These are phyloP conservation scores for Naganishia kalamii DNA, from an alignment of 768 basidiomycete genomes.

Conservation along the genomic window DNA sequence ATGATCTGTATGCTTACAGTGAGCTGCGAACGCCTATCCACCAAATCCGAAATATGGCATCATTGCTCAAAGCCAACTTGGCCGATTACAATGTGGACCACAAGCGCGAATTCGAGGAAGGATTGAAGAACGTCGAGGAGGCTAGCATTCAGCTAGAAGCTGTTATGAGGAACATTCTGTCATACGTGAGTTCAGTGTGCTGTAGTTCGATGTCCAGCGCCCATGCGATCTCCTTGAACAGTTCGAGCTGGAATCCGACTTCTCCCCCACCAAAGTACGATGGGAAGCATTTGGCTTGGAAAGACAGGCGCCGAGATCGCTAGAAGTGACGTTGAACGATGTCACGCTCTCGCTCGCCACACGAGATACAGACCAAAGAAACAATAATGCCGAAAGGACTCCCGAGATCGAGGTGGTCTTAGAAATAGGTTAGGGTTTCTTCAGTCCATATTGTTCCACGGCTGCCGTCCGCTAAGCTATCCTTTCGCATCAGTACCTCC, in stretches of 20 bases:
- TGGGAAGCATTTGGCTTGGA: constrained; percentile 14
- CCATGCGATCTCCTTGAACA: no score
- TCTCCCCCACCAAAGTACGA: background rate
- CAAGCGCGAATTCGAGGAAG: constrained; percentile 13
- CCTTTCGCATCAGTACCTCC: constrained; percentile 26
- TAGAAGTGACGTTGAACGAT: constrained; percentile 39
- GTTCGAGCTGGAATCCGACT: constrained; percentile 7
- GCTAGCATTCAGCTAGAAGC: constrained; percentile 38
- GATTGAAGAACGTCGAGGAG: constrained; percentile 41
- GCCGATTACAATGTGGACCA: constrained; percentile 29
- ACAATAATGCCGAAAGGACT: constrained; percentile 26
- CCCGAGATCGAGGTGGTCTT: constrained; percentile 37
- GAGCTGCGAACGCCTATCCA: constrained; percentile 43
- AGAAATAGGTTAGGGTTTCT: constrained; percentile 27
- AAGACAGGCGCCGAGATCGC: constrained; percentile 22
- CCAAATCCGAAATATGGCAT: constrained; percentile 41
- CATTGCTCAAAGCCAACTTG: constrained; percentile 35
- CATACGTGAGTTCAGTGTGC: constrained; percentile 42
- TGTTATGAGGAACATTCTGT: constrained; percentile 44
- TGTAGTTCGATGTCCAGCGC: no score
- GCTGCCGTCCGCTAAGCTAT: background rate
- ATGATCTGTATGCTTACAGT: constrained; percentile 21
- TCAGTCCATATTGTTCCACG: background rate
- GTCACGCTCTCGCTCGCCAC: constrained; percentile 31
- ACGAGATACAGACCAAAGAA: constrained; percentile 27